A percentile compares a stretch with the other conserved stretches of the same genome.
Evolutionary conservation across 306 rosid genomes (phyloP).

Genomic region (Adenanthera pavonina): DNA sequence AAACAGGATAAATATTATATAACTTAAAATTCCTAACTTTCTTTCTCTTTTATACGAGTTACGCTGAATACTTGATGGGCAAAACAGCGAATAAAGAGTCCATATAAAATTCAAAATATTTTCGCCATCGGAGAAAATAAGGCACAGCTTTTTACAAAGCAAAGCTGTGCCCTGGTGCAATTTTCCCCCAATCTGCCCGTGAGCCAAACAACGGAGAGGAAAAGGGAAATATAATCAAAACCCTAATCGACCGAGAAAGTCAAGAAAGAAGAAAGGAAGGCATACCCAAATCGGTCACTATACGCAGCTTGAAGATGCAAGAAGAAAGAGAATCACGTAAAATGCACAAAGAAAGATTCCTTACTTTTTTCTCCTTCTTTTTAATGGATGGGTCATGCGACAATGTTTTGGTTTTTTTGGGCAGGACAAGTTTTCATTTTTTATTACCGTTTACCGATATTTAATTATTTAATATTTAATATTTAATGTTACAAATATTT

Average conservation of each 20-base stretch:
- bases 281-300: slow-evolving; percentile 14
- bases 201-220: not conserved
- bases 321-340: not conserved
- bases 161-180: not conserved
- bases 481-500: too few relatives aligned
- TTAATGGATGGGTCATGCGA: too few relatives aligned
- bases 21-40: not conserved
- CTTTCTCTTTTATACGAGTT: not conserved
- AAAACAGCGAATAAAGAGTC: not conserved
- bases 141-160: not conserved
- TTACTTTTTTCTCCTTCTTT: too few relatives aligned
- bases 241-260: not conserved
- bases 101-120: not conserved
- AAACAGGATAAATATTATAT: not conserved
- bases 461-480: too few relatives aligned
- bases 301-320: slow-evolving; percentile 18
- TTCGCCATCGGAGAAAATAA: not conserved
- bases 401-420: too few relatives aligned
- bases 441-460: too few relatives aligned
- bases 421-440: too few relatives aligned
- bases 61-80: not conserved
- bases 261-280: not conserved
- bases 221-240: not conserved
- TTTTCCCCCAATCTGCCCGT: not conserved
- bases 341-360: not conserved